These are phyloP conservation scores for Termitomyces sp. DNA, from an alignment of 768 basidiomycete species.

Conservation along the genomic window DNA sequence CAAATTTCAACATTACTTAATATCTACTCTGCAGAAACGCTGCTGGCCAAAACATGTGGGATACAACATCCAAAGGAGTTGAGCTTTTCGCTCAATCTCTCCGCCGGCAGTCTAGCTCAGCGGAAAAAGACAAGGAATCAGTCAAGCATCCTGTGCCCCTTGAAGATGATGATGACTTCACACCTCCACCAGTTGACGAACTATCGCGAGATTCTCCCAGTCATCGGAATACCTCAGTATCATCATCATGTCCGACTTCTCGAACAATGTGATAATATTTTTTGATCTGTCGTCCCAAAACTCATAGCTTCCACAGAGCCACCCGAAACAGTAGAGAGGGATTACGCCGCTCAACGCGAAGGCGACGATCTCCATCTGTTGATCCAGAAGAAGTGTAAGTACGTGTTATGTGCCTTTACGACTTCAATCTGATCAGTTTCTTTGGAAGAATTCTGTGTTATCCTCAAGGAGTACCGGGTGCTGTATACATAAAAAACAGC, in stretches of 20 bases:
- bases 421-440: neutral
- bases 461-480: constrained; percentile 65
- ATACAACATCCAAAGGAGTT: neutral
- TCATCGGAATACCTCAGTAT: neutral
- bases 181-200: constrained; percentile 5
- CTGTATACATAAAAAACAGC: constrained; percentile 76
- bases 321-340: neutral
- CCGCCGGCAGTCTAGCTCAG: neutral
- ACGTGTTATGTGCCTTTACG: neutral
- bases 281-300: neutral
- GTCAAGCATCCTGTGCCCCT: constrained; percentile 4
- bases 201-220: constrained; percentile 3
- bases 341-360: constrained; percentile 15
- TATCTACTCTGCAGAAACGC: neutral
- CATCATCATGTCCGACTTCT: constrained; percentile 5
- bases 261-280: neutral
- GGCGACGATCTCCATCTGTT: constrained; percentile 17
- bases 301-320: neutral
- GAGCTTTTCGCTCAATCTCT: neutral
- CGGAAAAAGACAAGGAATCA: neutral
- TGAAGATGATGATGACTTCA: constrained; percentile 5
- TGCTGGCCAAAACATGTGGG: constrained; percentile 7
- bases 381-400: constrained; percentile 69
- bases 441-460: constrained; percentile 66
- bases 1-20: neutral